Evolutionary conservation across 2,329 filamentous ascomycete species (phyloP), one percentile per base, ranked within the genome.

Genomic region (Rutstroemia sp.): DNA sequence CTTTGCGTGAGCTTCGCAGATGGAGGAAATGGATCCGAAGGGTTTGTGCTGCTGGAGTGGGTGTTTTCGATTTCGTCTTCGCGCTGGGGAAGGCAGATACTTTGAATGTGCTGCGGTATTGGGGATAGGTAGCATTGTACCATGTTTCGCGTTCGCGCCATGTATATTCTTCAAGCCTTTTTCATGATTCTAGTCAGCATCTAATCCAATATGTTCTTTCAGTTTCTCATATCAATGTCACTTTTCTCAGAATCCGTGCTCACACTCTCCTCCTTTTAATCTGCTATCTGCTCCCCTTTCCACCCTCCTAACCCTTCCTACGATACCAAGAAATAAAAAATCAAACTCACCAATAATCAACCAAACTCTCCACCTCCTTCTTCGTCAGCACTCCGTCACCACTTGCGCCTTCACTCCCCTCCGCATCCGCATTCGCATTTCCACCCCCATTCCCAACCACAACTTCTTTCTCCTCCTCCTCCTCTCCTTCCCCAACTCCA

Each of bases 11-110:
- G 4, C 83, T 86, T 16, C 71, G 75, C 58, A 77, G 74, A 67
- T 88, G 84, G 48, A 88, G 75, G 66, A 87, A 87, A 65, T 88
- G 85, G 54, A 87, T 68, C 37, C 84, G 75, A 1, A 83, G 66
- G 2, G 74, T 71, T 4, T 72, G 61, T 19, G 38, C 52, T 7
- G 54, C 23, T 19, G 12, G 9, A n/a, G 34, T 23, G 16, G 56
- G 45, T 25, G 58, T 49, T 6, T 14, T 9, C 18, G 38, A 18
- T 37, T 44, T 25, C 30, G 19, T 12, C 41, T 39, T 68, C 88
- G 85, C 0, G 84, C 4, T 44, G 18, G n/a, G 14, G 6, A 21
- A 21, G 41, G 41, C 8, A 16, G 44, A 23, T 41, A 37, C 48
- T 9, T 49, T 48, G n/a, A 63, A 56, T 1, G 61, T 57, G 25